Base-by-base conservation (phyloP, 2,329 filamentous ascomycete species). In the Fusarium xyrophilum region DNA sequence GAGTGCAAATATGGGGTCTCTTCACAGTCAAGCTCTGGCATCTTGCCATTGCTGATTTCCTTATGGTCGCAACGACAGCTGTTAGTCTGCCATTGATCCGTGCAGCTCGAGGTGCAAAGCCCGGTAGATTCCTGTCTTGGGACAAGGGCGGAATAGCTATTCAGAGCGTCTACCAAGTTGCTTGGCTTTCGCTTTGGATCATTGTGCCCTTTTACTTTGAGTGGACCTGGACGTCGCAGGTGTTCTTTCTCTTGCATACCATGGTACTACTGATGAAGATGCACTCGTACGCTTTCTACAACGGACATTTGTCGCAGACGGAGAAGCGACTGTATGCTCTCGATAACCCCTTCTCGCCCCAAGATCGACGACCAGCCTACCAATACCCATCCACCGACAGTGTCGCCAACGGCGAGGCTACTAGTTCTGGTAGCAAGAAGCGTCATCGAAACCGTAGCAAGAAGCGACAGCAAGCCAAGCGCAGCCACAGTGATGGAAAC, bases 281-380 rank as follows among this genome's bases (percentile, higher is more conserved):
- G 89, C 96, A 99, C 79, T 97, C 94, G 9, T 99, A 97, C 76
- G 92, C 93, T 27, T 99, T 98, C 79, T 99, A 99, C 82, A 98
- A 97, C 74, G 96, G 96, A 14, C 96, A 99, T 78, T 84, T 99
- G 19, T 92, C 91, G 71, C 93, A 96, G 78, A 96, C 93, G 0
- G 88, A 96, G 78, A 89, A 91, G 76, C 90, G 93, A 14, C 84
- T 99, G 15, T 88, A 87, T 58, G 88, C 88, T 40, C 89, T 99
- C 35, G 96, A 99, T 78, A 81, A 87, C 59, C 93, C 93, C n/a
- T 38, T 57, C 4, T 88, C 86, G 7, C 86, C 87, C 12, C 70
- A 69, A 7, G 90, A 89, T 52, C 88, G 88, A 71, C 86, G 85
- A 6, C 90, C 91, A 3, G 91, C 89, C 17, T 91, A 96, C 71